Conservation (phyloP, 2,329 filamentous ascomycete species). For the Amauroascus verrucosus region DNA sequence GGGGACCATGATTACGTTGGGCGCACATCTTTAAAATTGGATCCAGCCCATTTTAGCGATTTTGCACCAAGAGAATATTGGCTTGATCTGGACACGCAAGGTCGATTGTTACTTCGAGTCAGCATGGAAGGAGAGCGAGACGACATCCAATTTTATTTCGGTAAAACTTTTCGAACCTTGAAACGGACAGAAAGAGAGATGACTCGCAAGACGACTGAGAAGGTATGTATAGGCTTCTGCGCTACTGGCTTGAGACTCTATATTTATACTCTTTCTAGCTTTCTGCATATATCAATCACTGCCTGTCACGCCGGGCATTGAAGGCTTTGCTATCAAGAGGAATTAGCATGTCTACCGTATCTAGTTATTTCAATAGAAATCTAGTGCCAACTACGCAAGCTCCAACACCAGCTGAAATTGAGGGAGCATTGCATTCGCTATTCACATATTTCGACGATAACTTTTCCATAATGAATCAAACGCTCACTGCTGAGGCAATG, state of each 20-base stretch:
- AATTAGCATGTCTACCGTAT: conserved; percentile 61
- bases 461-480: conserved; percentile 97
- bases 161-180: conserved; percentile 87
- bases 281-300: conserved; percentile 82
- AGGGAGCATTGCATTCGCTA: conserved; percentile 69
- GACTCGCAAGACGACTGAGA: conserved; percentile 96
- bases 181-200: conserved; percentile 96
- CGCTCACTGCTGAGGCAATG: conserved; percentile 91
- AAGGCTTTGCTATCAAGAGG: conserved; percentile 63
- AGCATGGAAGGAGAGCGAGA: conserved; percentile 98
- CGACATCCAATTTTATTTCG: conserved; percentile 97
- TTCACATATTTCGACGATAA: conserved; percentile 97
- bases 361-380: conserved; percentile 53
- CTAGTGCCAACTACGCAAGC: conserved; percentile 43
- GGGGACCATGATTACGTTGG: conserved; percentile 97
- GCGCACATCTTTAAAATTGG: conserved; percentile 92
- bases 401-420: conserved; percentile 62
- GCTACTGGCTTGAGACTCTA: background rate
- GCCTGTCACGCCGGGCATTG: conserved; percentile 72
- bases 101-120: conserved; percentile 74
- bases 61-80: conserved; percentile 94
- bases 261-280: conserved; percentile 45
- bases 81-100: conserved; percentile 94
- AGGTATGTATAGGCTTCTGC: conserved; percentile 48
- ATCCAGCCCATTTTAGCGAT: conserved; percentile 92